Percentiles rank a stretch among this genome's conserved stretches.
Evolutionary conservation across 78 protist genomes (phyloP).

Genomic region (Monosiga brevicollis): DNA sequence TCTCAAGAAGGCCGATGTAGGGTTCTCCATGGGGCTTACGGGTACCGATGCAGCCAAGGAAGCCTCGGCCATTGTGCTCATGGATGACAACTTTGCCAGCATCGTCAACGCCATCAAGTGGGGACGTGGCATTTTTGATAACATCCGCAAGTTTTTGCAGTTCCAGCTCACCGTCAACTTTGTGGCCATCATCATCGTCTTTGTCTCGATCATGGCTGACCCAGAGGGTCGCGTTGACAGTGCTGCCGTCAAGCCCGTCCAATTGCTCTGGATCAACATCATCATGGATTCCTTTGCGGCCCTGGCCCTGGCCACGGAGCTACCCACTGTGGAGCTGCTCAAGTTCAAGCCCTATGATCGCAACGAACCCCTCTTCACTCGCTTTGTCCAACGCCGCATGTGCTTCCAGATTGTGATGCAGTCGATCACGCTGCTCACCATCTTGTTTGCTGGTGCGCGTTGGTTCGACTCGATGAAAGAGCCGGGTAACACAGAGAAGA

Average conservation of each 20-base stretch:
- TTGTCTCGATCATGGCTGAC: conserved; percentile 53
- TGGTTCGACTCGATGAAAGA: background rate
- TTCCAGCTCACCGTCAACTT: conserved; percentile 94
- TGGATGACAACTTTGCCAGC: conserved; percentile 90
- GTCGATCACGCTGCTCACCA: background rate
- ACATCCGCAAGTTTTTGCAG: conserved; percentile 83
- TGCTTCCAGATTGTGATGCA: background rate
- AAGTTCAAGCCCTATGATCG: conserved; percentile 62
- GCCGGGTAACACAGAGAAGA: background rate
- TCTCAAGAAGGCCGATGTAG: conserved; percentile 86
- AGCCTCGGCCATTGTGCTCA: conserved; percentile 77
- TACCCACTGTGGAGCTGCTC: conserved; percentile 69
- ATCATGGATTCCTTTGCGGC: conserved; percentile 99
- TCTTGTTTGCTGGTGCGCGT: background rate
- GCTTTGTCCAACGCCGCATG: conserved; percentile 36
- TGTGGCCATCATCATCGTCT: conserved; percentile 68
- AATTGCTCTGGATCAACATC: conserved; percentile 93
- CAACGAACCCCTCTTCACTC: conserved; percentile 37
- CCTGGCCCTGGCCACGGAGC: conserved; percentile 97
- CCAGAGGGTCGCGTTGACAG: background rate
- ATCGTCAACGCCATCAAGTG: conserved; percentile 84
- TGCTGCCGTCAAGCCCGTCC: conserved; percentile 78
- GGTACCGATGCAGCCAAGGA: conserved; percentile 22
- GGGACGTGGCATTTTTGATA: conserved; percentile 91
- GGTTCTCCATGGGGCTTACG: conserved; percentile 93